Evolutionary conservation across 2,329 filamentous ascomycete genomes (phyloP).

Genomic region (Botrytis porri): DNA sequence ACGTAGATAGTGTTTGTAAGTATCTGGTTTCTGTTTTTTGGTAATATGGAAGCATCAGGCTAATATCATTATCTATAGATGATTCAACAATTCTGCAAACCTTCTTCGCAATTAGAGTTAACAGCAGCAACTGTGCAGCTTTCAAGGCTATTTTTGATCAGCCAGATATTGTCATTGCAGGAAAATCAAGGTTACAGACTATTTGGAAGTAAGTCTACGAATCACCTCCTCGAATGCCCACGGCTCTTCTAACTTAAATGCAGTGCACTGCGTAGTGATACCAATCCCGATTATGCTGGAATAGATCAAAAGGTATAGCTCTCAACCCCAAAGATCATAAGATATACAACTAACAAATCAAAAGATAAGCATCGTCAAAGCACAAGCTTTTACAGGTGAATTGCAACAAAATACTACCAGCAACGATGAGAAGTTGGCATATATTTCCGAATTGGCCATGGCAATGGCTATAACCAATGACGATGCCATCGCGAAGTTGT

Average conservation of each 20-base stretch:
- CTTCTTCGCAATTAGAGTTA: slow-evolving; percentile 1
- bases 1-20: slow-evolving; percentile 11
- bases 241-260: background rate
- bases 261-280: slow-evolving; percentile 11
- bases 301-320: slow-evolving; percentile 12
- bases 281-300: slow-evolving; percentile 9
- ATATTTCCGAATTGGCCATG: slow-evolving; percentile 7
- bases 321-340: background rate
- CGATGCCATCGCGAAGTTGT: background rate
- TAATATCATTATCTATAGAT: background rate
- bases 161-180: background rate
- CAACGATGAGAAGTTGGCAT: slow-evolving; percentile 1
- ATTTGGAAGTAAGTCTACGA: slow-evolving; percentile 1
- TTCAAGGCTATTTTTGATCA: slow-evolving; percentile 13
- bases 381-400: background rate
- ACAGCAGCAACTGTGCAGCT: background rate
- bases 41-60: background rate
- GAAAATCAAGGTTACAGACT: background rate
- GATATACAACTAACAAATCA: background rate
- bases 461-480: slow-evolving; percentile 6
- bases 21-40: background rate
- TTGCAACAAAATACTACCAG: background rate
- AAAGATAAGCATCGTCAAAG: slow-evolving; percentile 12
- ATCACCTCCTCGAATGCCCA: background rate
- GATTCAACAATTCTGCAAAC: slow-evolving; percentile 4